Conservation (phyloP, 148 eudicot species). For the Rhododendron simsii region DNA sequence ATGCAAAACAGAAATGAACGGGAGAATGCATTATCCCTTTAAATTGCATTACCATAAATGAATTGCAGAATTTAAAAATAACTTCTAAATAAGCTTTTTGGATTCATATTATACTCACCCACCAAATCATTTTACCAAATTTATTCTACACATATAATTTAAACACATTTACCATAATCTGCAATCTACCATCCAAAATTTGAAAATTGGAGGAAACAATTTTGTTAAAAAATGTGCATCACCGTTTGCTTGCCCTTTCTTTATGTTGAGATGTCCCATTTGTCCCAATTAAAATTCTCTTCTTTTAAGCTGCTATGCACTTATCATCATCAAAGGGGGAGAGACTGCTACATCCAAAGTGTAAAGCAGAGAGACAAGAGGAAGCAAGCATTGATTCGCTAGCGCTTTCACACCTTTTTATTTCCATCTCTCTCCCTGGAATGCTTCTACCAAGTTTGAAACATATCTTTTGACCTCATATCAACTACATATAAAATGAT, state of each 20-base stretch:
- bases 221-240: background rate
- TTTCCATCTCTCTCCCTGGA: background rate
- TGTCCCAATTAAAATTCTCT: background rate
- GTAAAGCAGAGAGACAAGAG: background rate
- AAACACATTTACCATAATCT: no score
- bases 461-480: background rate
- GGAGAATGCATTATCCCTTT: no score
- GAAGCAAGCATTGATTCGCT: conserved; percentile 3
- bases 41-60: background rate
- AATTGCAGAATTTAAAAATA: no score
- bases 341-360: background rate
- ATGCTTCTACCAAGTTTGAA: background rate
- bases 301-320: background rate
- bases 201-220: background rate
- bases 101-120: no score
- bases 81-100: background rate
- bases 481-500: background rate
- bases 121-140: no score
- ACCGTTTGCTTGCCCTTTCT: background rate
- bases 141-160: no score
- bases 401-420: background rate
- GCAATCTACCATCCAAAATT: background rate
- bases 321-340: background rate
- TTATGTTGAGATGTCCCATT: background rate
- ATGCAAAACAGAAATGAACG: no score